Evolutionary conservation across 2,329 filamentous ascomycete genomes (phyloP), one percentile per base, ranked within the genome.

Genomic region (Paraphoma chrysanthemicola): DNA sequence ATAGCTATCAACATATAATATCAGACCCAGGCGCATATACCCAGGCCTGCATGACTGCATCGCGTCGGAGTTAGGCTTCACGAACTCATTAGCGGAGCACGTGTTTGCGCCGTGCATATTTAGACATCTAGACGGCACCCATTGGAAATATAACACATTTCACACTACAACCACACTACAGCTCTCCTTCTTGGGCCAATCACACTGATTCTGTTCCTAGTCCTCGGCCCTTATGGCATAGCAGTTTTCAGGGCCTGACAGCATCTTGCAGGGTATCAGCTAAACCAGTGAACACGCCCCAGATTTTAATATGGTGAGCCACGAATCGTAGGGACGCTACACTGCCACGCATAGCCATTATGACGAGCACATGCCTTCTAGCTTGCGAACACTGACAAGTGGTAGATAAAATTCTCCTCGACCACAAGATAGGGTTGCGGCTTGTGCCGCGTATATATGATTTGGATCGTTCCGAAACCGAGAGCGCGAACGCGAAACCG

Each of bases 1-100:
- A 16, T 42, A 11, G 16, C 39, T n/a, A 16, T n/a, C 12, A 6
- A 16, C 39, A 42, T 17, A 42, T n/a, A 16, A 42, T 16, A 30
- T 17, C 14, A 12, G 3, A 18, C 9, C 30, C 33, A 42, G 29
- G 18, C 18, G 43, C 23, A 52, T 41, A 52, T 52, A 52, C 50
- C 49, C 50, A 52, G 50, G 31, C 17, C 39, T 31, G 38, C n/a
- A 33, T 33, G 10, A 41, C 41, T 18, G 50, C 50, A 52, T 52
- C 31, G 23, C 29, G 39, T n/a, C 18, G 50, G 50, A 45, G 50
- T 52, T 52, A 6, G 12, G 16, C 8, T 16, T 42, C 14, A 16
- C 10, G 16, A 8, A 38, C n/a, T 6, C 33, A 11, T 11, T 11
- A 11, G 33, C 33, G n/a, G 10, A n/a, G 33, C 33, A n/a, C 33